Evolutionary conservation across 192 early-diverging fungal genomes (phyloP), one percentile per base, ranked within the genome.

Genomic region (Backusella tuberculispora): DNA sequence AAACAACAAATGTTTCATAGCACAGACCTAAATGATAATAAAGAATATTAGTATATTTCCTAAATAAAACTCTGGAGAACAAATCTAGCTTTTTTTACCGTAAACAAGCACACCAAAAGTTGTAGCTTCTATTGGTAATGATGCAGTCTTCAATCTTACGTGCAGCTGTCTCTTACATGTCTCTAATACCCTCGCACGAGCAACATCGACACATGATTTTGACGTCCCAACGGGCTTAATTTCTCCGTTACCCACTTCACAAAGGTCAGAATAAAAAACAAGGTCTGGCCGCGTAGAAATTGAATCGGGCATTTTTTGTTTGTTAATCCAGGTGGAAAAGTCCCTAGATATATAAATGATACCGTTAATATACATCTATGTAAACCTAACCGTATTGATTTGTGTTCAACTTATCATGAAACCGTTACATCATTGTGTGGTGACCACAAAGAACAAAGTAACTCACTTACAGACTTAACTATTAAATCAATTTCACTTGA

Each of bases 81-180:
- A 56, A 56, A 29, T 63, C 10, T 50, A 14, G 45, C 46, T 70
- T 29, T 21, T 26, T 70, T 70, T 70, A 70, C 47, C 46, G 29
- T 70, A 70, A 26, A 70, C 24, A 50, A 70, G 69, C 9, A 70
- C 29, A n/a, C 69, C 69, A 50, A 70, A 70, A 50, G 69, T 70
- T 50, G 29, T 24, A 50, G 69, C 69, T 70, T 70, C 69, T 70
- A 2, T 50, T 14, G 14, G 24, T 38, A 29, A 70, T 48, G 1
- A 0, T 50, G 69, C 69, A 15, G 8, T 70, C 26, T 50, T 70
- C 45, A 70, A 50, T 50, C 47, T 70, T 17, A 50, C 10, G 14
- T 70, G 46, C 47, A 50, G 15, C 29, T 48, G 69, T 38, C 69
- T 70, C 15, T 70, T 70, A 37, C 69, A 70, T 6, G 69, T 70